A percentile compares a stretch with the other conserved stretches of the same genome.
Conservation (phyloP, 768 basidiomycete genomes). For the Podaxis mareebaensis region DNA sequence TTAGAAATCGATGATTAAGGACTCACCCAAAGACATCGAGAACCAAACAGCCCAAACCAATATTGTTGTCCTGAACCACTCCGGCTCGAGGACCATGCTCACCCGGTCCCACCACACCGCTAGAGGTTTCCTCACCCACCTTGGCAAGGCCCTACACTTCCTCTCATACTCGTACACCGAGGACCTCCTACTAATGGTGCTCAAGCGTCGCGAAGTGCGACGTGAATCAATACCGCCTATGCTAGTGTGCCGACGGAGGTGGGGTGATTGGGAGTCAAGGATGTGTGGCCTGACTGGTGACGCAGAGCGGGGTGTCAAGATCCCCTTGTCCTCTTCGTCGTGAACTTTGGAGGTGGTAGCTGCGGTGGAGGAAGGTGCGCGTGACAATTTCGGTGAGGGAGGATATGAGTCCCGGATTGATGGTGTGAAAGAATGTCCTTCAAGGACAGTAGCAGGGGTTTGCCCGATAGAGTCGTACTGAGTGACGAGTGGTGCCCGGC, state of each 20-base stretch:
- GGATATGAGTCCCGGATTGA: neutral
- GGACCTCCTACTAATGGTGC: conserved; percentile 31
- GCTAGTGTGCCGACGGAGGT: neutral
- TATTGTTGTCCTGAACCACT: conserved; percentile 77
- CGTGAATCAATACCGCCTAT: neutral
- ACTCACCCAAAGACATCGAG: conserved; percentile 72
- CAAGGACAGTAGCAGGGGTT: conserved; percentile 1
- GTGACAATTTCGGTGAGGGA: neutral
- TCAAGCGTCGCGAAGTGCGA: conserved; percentile 19
- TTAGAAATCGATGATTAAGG: neutral
- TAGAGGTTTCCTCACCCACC: conserved; percentile 58
- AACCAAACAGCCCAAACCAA: conserved; percentile 82
- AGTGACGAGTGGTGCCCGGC: conserved; percentile 3
- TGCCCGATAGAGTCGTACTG: conserved; percentile 10
- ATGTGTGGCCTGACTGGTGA: neutral
- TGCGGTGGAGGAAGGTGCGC: neutral
- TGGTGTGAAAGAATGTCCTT: conserved; percentile 11
- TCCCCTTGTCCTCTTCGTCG: neutral
- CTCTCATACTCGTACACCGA: conserved; percentile 44
- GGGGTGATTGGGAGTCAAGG: neutral
- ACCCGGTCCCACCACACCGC: conserved; percentile 70
- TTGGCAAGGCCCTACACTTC: conserved; percentile 48
- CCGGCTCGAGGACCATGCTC: conserved; percentile 66
- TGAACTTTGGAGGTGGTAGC: neutral
- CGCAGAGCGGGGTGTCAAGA: neutral